These are phyloP conservation scores for Carex pumila DNA, from an alignment of 176 grass and related monocot genomes.

Conservation along the genomic window DNA sequence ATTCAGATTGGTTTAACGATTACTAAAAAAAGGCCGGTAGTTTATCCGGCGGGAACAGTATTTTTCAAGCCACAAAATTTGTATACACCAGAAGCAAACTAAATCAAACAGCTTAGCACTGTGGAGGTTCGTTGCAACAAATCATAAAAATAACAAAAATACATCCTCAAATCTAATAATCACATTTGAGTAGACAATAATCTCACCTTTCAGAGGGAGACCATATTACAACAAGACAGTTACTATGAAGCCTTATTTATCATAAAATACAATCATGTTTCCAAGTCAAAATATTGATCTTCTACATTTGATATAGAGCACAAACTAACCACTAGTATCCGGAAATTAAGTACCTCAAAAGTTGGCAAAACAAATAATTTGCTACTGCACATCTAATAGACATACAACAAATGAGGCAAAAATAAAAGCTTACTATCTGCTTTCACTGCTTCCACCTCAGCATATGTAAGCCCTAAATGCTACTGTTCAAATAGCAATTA, in stretches of 20 bases:
- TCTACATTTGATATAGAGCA: not conserved
- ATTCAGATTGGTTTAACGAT: too few relatives aligned
- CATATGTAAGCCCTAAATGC: not conserved
- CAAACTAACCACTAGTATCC: not conserved
- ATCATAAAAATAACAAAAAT: not conserved
- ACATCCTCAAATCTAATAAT: not conserved
- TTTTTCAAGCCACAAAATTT: not conserved
- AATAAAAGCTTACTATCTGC: not conserved
- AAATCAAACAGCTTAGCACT: not conserved
- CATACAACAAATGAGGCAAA: not conserved
- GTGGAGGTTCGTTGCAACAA: not conserved
- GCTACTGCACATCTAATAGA: conserved; percentile 21
- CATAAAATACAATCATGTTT: conserved; percentile 3
- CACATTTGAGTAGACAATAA: not conserved
- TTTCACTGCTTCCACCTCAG: not conserved
- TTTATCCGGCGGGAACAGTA: too few relatives aligned
- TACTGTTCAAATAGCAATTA: not conserved
- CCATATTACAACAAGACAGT: not conserved
- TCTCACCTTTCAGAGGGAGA: not conserved
- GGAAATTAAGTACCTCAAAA: not conserved
- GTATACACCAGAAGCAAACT: not conserved
- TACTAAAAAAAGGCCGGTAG: too few relatives aligned
- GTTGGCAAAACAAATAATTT: not conserved
- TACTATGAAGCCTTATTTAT: not conserved
- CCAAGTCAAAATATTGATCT: not conserved